A percentile compares a stretch with the other conserved stretches of the same genome.
These are phyloP conservation scores for Pythium angustatum DNA, from an alignment of 352 stramenopile species.

Conservation along the genomic window DNA sequence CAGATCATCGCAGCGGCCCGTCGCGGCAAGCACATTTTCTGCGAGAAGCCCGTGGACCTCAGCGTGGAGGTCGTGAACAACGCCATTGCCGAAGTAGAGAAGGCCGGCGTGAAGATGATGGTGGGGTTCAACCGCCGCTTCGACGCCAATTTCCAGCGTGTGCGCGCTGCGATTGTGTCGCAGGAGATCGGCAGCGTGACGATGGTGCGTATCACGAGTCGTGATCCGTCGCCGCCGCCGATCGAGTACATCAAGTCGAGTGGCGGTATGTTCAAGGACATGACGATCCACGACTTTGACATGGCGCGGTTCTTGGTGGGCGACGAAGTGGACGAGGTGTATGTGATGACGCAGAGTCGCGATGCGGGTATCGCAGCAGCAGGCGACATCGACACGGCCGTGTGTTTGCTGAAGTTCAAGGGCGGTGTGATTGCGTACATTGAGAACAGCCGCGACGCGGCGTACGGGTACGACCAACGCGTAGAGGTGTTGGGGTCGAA, in stretches of 20 bases:
- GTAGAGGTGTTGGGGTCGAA: slow-evolving; percentile 92
- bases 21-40: slow-evolving; percentile 95
- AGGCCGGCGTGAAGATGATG: slow-evolving; percentile 92
- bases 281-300: slow-evolving; percentile 96
- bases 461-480: slow-evolving; percentile 95
- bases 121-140: slow-evolving; percentile 94
- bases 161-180: slow-evolving; percentile 76
- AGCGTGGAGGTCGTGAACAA: slow-evolving; percentile 71
- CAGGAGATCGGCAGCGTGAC: slow-evolving; percentile 91
- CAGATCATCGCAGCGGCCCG: slow-evolving; percentile 93
- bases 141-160: slow-evolving; percentile 92
- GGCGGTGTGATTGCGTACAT: slow-evolving; percentile 92
- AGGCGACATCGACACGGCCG: slow-evolving; percentile 91
- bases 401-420: slow-evolving; percentile 90
- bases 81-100: slow-evolving; percentile 48
- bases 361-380: slow-evolving; percentile 66
- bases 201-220: slow-evolving; percentile 78
- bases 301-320: slow-evolving; percentile 93
- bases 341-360: slow-evolving; percentile 56
- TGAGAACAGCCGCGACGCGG: slow-evolving; percentile 93
- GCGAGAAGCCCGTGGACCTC: slow-evolving; percentile 95
- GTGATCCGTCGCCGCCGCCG: slow-evolving; percentile 34
- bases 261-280: slow-evolving; percentile 94
- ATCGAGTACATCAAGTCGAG: slow-evolving; percentile 56
- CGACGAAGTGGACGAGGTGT: slow-evolving; percentile 68